A percentile compares a stretch with the other conserved stretches of the same genome.
Evolutionary conservation across 306 rosid species (phyloP).

Genomic region (Cucumis melo): DNA sequence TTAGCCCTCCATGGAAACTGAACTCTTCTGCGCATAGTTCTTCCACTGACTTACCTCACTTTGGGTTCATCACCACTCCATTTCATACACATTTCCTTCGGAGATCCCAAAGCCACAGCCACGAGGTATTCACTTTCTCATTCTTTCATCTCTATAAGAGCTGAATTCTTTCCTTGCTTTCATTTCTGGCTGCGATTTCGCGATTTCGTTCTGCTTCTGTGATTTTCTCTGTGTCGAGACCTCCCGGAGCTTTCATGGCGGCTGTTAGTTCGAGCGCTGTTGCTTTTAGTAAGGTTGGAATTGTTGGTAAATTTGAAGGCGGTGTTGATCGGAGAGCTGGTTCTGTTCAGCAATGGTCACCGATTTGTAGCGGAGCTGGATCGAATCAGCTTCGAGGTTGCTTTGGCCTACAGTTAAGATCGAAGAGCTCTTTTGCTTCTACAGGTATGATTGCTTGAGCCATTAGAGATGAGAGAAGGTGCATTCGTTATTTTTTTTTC

Average conservation of each 20-base stretch:
- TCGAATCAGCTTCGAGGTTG: slow-evolving; percentile 16
- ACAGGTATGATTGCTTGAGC: slow-evolving; percentile 22
- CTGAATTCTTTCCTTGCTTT: neutral
- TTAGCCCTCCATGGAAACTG: neutral
- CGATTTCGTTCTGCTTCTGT: slow-evolving; percentile 3
- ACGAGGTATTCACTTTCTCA: neutral
- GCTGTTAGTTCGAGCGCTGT: slow-evolving; percentile 44
- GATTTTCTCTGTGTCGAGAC: slow-evolving; percentile 13
- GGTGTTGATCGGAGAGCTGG: slow-evolving; percentile 10
- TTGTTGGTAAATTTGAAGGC: slow-evolving; percentile 16
- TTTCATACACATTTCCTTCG: slow-evolving; percentile 15
- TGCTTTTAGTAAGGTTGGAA: slow-evolving; percentile 26
- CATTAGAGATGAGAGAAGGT: neutral
- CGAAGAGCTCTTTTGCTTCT: slow-evolving; percentile 26
- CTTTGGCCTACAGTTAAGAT: slow-evolving; percentile 27
- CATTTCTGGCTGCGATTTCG: slow-evolving; percentile 20
- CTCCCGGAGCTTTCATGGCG: slow-evolving; percentile 42
- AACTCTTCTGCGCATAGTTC: neutral
- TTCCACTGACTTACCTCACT: neutral
- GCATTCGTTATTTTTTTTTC: too few species aligned
- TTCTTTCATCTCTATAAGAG: slow-evolving; percentile 3
- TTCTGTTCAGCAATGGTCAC: slow-evolving; percentile 41
- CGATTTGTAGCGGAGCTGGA: slow-evolving; percentile 10
- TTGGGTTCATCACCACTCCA: slow-evolving; percentile 33
- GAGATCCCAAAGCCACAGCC: slow-evolving; percentile 39